Conservation (phyloP, 2,329 filamentous ascomycete species). For the Capronia epimyces region DNA sequence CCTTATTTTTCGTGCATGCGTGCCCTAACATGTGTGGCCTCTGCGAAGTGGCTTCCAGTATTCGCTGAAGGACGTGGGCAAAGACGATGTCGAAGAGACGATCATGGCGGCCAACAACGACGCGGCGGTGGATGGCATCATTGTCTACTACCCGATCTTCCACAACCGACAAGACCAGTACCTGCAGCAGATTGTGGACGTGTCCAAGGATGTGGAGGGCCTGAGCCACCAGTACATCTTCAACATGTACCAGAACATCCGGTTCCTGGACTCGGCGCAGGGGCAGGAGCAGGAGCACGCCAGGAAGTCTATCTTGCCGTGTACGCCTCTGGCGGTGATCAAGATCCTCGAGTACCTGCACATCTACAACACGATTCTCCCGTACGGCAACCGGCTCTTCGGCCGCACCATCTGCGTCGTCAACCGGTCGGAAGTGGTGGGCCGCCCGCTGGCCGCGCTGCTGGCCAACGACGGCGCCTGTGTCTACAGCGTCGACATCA, state of each 20-base stretch:
- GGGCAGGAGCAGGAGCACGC: conserved; percentile 64
- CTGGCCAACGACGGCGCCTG: conserved; percentile 93
- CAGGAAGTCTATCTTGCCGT: conserved; percentile 89
- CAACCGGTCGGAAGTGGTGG: conserved; percentile 93
- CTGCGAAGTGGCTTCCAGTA: conserved; percentile 67
- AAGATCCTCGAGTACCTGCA: conserved; percentile 95
- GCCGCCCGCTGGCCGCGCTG: conserved; percentile 82
- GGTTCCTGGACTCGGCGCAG: conserved; percentile 91
- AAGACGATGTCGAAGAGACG: conserved; percentile 83
- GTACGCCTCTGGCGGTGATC: conserved; percentile 90
- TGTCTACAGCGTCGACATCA: conserved; percentile 91
- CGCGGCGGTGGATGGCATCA: conserved; percentile 72
- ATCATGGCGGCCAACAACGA: conserved; percentile 82
- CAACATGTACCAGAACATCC: conserved; percentile 99
- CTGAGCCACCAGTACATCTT: conserved; percentile 89
- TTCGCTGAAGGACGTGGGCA: conserved; percentile 73
- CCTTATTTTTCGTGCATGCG: background rate
- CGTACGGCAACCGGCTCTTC: conserved; percentile 86
- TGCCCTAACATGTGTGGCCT: conserved; percentile 25
- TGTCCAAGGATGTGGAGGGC: conserved; percentile 92
- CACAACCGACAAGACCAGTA: conserved; percentile 86
- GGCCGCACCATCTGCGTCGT: conserved; percentile 94
- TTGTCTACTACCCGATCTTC: conserved; percentile 98
- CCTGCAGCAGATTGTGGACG: conserved; percentile 85
- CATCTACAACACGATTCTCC: conserved; percentile 92